These are phyloP conservation scores for Trichoderma hamatum DNA, from an alignment of 2,329 filamentous ascomycete genomes.

Conservation along the genomic window DNA sequence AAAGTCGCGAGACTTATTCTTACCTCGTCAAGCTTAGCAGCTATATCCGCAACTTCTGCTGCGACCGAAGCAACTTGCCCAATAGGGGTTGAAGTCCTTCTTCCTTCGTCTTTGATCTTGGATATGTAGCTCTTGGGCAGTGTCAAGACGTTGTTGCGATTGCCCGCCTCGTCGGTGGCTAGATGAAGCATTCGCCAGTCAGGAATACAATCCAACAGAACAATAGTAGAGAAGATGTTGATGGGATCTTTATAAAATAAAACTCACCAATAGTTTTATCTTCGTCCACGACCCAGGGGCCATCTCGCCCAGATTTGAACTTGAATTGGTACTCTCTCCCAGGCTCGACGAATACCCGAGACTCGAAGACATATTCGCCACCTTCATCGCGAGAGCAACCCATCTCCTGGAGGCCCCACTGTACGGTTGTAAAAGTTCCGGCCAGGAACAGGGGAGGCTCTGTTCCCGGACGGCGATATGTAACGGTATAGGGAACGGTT, in stretches of 20 bases:
- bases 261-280: constrained; percentile 59
- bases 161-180: constrained; percentile 30
- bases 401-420: constrained; percentile 72
- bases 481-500: constrained; percentile 55
- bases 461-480: constrained; percentile 61
- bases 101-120: constrained; percentile 9
- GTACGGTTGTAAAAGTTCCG: constrained; percentile 67
- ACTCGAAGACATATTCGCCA: constrained; percentile 62
- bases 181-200: not conserved
- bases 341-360: constrained; percentile 56
- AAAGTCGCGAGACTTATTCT: constrained; percentile 9
- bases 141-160: constrained; percentile 29
- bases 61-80: constrained; percentile 47
- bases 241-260: not conserved
- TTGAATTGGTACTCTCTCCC: constrained; percentile 73
- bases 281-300: constrained; percentile 73
- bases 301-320: constrained; percentile 66
- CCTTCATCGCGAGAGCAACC: constrained; percentile 51
- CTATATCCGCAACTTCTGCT: constrained; percentile 49
- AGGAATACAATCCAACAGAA: not conserved
- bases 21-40: constrained; percentile 43
- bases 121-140: constrained; percentile 30
- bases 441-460: constrained; percentile 71
- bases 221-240: not conserved
- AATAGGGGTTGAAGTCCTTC: constrained; percentile 44